phyloP scores from a whole-genome alignment of 129 eudicot species.

The Helichrysum umbraculigerum region DNA sequence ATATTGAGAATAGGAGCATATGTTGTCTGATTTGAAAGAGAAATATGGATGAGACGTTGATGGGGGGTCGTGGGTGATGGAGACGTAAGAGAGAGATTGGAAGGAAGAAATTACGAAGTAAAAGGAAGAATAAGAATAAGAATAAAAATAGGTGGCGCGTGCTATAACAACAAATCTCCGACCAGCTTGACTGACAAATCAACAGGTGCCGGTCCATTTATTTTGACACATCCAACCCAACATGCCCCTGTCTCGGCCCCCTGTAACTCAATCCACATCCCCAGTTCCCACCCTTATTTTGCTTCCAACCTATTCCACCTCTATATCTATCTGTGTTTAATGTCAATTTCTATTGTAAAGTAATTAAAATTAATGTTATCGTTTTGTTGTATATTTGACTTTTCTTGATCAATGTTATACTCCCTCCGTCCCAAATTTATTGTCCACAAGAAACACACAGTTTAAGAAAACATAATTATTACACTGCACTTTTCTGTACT shows the following conservation, averaged over 20 bases:
- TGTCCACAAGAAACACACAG: too few relatives aligned
- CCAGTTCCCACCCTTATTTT: background rate
- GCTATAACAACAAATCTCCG: constrained; percentile 29
- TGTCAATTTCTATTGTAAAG: too few relatives aligned
- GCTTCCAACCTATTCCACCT: background rate
- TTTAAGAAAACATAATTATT: too few relatives aligned
- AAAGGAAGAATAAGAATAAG: constrained; percentile 25
- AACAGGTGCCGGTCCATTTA: constrained; percentile 27
- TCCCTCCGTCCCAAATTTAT: too few relatives aligned
- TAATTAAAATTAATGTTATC: too few relatives aligned
- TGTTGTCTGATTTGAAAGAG: background rate
- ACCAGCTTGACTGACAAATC: constrained; percentile 31
- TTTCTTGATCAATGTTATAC: too few relatives aligned
- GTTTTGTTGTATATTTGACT: too few relatives aligned
- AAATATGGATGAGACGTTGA: background rate
- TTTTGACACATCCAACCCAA: constrained; percentile 17
- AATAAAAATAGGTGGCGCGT: constrained; percentile 32
- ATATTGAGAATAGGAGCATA: background rate
- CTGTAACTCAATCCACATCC: background rate
- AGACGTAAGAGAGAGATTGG: constrained; percentile 21
- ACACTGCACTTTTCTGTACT: too few relatives aligned
- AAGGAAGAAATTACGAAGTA: too few relatives aligned
- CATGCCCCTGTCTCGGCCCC: background rate
- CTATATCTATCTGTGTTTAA: background rate
- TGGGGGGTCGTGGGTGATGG: constrained; percentile 16